Evolutionary conservation across 768 basidiomycete genomes (phyloP).

Genomic region (Russula olivacea): DNA sequence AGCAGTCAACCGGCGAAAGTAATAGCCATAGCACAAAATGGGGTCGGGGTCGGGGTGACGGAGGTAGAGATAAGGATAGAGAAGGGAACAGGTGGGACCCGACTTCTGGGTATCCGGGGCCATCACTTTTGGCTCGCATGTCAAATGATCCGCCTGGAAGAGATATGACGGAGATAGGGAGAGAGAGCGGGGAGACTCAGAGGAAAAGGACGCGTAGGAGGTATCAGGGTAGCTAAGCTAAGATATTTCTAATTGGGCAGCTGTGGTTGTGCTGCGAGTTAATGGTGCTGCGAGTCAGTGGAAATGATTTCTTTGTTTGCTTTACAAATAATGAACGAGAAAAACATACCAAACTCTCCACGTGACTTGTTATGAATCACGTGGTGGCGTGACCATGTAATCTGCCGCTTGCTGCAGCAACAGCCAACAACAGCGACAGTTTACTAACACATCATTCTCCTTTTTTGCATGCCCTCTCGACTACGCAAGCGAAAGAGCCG

Average conservation of each 20-base stretch:
- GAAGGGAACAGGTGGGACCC: conserved; percentile 13
- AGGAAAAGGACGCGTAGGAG: conserved; percentile 17
- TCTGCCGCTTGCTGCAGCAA: too few relatives aligned
- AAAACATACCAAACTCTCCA: too few relatives aligned
- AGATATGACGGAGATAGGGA: conserved; percentile 1
- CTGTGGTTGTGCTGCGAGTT: background rate
- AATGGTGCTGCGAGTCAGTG: background rate
- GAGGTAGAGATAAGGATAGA: conserved; percentile 6
- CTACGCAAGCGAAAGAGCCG: conserved; percentile 8
- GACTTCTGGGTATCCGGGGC: conserved; percentile 6
- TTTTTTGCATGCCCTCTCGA: conserved; percentile 2
- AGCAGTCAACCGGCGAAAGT: conserved; percentile 4
- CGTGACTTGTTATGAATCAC: too few relatives aligned
- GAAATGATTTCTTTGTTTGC: background rate
- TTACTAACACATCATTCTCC: background rate
- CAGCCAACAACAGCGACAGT: too few relatives aligned
- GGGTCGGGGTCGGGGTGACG: background rate
- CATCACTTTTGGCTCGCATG: conserved; percentile 20
- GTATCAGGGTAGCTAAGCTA: conserved; percentile 13
- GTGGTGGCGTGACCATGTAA: too few relatives aligned
- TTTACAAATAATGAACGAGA: too few relatives aligned
- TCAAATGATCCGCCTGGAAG: conserved; percentile 1
- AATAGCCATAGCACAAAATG: background rate
- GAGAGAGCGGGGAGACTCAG: background rate
- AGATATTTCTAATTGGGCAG: conserved; percentile 1